Base-by-base conservation (phyloP, 1,139 yeast species). In the Taphrina wiesneri region DNA sequence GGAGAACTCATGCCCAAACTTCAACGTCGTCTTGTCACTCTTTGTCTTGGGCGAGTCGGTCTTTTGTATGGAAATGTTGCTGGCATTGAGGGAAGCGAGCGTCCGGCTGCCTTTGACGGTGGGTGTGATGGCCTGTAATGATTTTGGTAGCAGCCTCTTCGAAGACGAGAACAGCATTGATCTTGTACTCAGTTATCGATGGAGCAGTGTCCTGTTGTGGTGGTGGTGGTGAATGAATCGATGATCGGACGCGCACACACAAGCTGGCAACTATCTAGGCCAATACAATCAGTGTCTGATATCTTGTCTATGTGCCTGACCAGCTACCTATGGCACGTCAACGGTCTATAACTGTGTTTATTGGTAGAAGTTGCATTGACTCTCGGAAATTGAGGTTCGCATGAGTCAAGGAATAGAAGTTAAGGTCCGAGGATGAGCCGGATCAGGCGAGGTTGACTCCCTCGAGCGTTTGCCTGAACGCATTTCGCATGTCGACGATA, bases 1-100 rank as follows among this genome's bases (percentile, higher is more conserved):
- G n/a, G 97, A 88, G 80, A 92, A 90, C 13, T 88, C 78, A 75
- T 87, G 85, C 69, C 99, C 99, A 76, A 93, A 93, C 47, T 85
- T 86, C 74, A 93, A 83, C 73, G 88, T 76, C 52, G 88, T 93
- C 70, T 87, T 86, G 63, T 96, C 87, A 64, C 86, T 80, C 67
- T 85, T 85, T 13, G 76, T 74, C 75, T 88, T 87, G 67, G 96
- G 95, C 6, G 79, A 73, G 28, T 81, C 73, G 63, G 87, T 84
- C 71, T 81, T 82, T 53, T 82, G 81, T 71, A 92, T 80, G 65
- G 77, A 77, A 68, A 93, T 78, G 74, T 86, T 87, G 32, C 89
- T 80, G 13, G 96, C 84, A 73, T 89, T 93, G 71, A 91, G 79
- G 25, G 66, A 53, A 11, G 56, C 41, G 9, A 65, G 30, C 13